These are phyloP conservation scores for Hamamelis virginiana DNA, from an alignment of 164 flowering plant species.

Conservation along the genomic window DNA sequence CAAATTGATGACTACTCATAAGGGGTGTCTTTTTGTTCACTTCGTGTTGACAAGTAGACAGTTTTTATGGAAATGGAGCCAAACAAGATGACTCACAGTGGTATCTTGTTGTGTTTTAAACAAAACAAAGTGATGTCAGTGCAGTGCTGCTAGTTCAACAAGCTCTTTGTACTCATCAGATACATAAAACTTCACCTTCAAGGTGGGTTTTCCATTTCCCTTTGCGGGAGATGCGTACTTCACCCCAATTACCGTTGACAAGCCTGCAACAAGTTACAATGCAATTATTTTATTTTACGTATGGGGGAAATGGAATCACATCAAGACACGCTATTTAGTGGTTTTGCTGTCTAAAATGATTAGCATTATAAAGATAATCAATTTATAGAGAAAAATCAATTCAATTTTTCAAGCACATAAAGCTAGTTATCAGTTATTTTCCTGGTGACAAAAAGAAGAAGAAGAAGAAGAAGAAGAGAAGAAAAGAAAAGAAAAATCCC, in stretches of 20 bases:
- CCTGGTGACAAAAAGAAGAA: not conserved
- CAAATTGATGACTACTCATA: not conserved
- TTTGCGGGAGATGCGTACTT: conserved; percentile 63
- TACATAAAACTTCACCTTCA: conserved; percentile 67
- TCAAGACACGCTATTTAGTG: no score
- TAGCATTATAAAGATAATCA: no score
- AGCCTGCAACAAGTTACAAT: conserved; percentile 36
- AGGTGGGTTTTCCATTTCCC: conserved; percentile 22
- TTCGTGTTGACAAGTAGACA: not conserved
- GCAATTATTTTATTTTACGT: not conserved
- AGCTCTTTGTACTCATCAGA: conserved; percentile 57
- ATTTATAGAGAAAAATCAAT: not conserved
- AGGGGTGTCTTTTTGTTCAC: not conserved
- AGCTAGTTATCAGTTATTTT: not conserved
- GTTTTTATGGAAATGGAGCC: not conserved
- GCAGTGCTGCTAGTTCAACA: conserved; percentile 51
- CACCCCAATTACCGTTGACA: conserved; percentile 64
- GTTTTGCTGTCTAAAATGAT: not conserved
- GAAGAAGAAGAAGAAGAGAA: no score
- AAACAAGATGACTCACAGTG: not conserved
- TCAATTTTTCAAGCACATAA: not conserved
- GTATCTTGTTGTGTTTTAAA: not conserved
- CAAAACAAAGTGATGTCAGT: conserved; percentile 26
- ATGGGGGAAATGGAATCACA: not conserved
- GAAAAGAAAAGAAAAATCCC: no score